A percentile compares a stretch with the other conserved stretches of the same genome.
Conservation (phyloP, 345 rosid genomes). For the Ceriops zippeliana region DNA sequence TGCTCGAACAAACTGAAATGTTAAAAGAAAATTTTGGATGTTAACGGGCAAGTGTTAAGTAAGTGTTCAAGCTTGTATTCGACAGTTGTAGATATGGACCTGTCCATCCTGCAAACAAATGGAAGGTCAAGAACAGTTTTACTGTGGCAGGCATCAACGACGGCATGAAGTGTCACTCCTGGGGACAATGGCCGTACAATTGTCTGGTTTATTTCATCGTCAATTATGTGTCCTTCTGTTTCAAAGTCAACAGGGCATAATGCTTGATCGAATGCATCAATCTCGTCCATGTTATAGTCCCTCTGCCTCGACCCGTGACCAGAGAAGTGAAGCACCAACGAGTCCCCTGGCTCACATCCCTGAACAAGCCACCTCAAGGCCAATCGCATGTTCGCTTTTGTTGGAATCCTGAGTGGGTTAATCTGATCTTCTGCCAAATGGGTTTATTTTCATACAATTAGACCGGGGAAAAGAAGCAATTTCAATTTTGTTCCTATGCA, state of each 20-base stretch:
- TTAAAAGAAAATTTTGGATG: not conserved
- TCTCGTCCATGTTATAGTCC: constrained; percentile 52
- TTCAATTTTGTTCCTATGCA: no score
- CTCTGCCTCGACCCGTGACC: constrained; percentile 67
- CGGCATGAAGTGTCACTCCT: constrained; percentile 67
- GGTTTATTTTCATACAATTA: not conserved
- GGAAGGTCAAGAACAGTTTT: constrained; percentile 70
- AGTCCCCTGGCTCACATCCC: constrained; percentile 68
- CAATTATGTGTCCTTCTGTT: constrained; percentile 60
- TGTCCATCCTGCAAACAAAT: constrained; percentile 55
- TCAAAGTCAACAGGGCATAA: constrained; percentile 72
- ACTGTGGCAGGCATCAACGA: constrained; percentile 69
- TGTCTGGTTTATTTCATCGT: constrained; percentile 62
- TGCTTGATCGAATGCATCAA: constrained; percentile 67
- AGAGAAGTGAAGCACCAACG: constrained; percentile 74
- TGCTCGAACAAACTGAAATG: constrained; percentile 7
- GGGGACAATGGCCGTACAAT: constrained; percentile 67
- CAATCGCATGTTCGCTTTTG: constrained; percentile 59
- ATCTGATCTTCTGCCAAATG: constrained; percentile 59
- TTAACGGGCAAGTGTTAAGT: no score
- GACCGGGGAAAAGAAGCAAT: not conserved
- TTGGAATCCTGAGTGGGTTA: constrained; percentile 51
- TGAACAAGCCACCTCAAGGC: constrained; percentile 72
- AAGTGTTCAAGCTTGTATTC: not conserved
- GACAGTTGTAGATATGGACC: constrained; percentile 27